phyloP scores from a whole-genome alignment of 257 asterid genomes.

The Capsicum baccatum region DNA sequence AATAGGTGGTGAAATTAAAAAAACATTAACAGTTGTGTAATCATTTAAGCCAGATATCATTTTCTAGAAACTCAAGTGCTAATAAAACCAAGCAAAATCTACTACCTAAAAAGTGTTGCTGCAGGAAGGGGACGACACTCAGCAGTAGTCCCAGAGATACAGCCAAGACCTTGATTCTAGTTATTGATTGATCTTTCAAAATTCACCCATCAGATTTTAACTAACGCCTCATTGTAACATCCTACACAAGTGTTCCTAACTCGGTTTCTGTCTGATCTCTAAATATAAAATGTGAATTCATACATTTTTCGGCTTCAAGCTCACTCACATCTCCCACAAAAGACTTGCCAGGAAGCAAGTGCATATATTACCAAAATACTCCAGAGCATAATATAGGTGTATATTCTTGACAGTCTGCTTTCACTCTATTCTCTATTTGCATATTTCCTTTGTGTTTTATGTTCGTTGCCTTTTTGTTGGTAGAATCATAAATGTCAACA shows the following conservation, averaged over 20 bases:
- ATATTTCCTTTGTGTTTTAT: neutral
- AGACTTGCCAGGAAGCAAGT: slow-evolving; percentile 6
- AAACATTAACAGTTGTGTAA: neutral
- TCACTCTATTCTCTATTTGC: neutral
- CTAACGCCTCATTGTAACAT: neutral
- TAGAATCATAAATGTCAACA: neutral
- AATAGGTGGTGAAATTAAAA: neutral
- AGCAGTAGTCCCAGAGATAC: neutral
- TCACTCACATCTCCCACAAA: neutral
- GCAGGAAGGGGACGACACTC: neutral
- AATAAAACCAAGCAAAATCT: neutral
- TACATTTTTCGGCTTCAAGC: neutral
- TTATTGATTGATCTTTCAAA: slow-evolving; percentile 8
- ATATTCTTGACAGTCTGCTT: neutral
- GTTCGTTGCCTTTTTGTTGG: neutral
- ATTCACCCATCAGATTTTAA: neutral
- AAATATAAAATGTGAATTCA: neutral
- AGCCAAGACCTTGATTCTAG: neutral
- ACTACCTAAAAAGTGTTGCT: neutral
- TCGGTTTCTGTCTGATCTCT: neutral
- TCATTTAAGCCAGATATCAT: neutral
- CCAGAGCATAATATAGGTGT: neutral
- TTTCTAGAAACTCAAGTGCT: neutral
- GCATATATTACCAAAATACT: neutral
- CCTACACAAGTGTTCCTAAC: neutral